Conservation (phyloP, 2,329 filamentous ascomycete genomes). For the Metarhizium anisopliae region DNA sequence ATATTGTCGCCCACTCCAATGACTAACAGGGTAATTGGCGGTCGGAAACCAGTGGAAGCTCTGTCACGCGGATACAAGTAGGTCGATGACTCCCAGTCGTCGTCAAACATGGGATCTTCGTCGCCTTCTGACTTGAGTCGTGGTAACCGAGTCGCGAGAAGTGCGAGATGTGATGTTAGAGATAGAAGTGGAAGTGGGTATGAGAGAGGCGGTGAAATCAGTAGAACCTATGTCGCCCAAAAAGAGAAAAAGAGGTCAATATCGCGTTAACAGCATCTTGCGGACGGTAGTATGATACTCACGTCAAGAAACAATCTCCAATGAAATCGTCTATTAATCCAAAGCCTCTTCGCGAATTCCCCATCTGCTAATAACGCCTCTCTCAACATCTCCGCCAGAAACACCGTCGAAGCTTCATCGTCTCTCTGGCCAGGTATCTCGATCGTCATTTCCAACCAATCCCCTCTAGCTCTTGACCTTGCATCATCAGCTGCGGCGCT, state of each 20-base stretch:
- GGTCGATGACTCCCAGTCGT: conserved; percentile 85
- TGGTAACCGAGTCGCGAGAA: conserved; percentile 79
- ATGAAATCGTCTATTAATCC: conserved; percentile 87
- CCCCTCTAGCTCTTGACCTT: conserved; percentile 37
- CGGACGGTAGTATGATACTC: conserved; percentile 21
- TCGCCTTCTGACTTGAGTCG: conserved; percentile 79
- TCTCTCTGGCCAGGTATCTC: conserved; percentile 88
- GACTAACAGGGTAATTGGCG: conserved; percentile 84
- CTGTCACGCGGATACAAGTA: conserved; percentile 59
- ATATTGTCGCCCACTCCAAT: conserved; percentile 79
- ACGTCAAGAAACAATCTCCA: conserved; percentile 97
- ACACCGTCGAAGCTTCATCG: conserved; percentile 83
- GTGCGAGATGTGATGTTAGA: conserved; percentile 85
- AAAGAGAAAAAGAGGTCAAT: background rate
- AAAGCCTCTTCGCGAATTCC: conserved; percentile 60
- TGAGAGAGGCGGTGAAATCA: conserved; percentile 86
- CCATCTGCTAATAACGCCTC: conserved; percentile 75
- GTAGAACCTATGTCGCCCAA: conserved; percentile 57
- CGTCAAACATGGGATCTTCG: conserved; percentile 95
- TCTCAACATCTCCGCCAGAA: conserved; percentile 76
- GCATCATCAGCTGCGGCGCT: conserved; percentile 31
- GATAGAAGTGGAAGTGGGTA: conserved; percentile 91
- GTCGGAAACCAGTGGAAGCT: conserved; percentile 37
- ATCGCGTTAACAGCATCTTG: background rate
- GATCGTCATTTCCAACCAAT: conserved; percentile 86